Percentiles rank a stretch among this genome's conserved stretches.
Conservation (phyloP, 352 stramenopile species). For the Pythium apleroticum region DNA sequence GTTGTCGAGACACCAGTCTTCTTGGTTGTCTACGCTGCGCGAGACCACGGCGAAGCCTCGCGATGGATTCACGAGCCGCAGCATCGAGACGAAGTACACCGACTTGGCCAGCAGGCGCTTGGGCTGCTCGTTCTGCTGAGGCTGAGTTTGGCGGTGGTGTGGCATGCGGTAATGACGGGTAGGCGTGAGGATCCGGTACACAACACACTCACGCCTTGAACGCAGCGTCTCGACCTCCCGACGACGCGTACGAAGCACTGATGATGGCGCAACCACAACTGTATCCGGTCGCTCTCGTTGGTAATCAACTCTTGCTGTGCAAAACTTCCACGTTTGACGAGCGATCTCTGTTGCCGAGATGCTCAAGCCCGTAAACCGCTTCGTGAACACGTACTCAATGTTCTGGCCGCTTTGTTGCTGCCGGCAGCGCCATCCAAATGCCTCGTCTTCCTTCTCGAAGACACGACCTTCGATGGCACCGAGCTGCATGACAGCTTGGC, state of each 20-base stretch:
- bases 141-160: neutral
- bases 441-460: conserved; percentile 1
- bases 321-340: conserved; percentile 20
- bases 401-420: neutral
- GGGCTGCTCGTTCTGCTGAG: neutral
- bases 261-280: conserved; percentile 9
- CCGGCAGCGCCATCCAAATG: conserved; percentile 23
- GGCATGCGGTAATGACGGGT: neutral
- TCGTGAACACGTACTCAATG: conserved; percentile 17
- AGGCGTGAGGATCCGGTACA: neutral
- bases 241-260: conserved; percentile 1
- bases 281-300: neutral
- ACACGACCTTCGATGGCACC: neutral
- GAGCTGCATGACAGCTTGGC: neutral
- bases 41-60: conserved; percentile 10
- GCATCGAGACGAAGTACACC: conserved; percentile 13
- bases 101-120: conserved; percentile 13
- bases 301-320: conserved; percentile 10
- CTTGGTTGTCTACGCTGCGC: conserved; percentile 14
- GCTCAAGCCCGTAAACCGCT: neutral
- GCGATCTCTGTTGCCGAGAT: conserved; percentile 4
- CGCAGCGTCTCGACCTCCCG: neutral
- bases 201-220: neutral
- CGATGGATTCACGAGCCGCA: neutral
- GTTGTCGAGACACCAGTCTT: neutral